Conservation (phyloP, 2,329 filamentous ascomycete species). For the Malbranchea zuffiana region DNA sequence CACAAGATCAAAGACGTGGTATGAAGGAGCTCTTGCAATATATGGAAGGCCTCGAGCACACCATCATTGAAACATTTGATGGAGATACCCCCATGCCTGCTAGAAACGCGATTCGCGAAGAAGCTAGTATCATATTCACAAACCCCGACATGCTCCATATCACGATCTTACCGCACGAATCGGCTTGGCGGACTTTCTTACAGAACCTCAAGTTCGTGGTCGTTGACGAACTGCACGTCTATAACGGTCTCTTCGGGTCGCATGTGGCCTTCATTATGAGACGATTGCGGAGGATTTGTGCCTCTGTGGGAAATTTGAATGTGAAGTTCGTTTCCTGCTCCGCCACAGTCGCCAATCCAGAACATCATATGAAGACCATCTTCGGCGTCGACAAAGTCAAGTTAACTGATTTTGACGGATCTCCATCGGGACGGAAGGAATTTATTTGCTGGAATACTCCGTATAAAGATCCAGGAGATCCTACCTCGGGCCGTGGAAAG, state of each 20-base stretch:
- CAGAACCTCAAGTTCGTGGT: conserved; percentile 85
- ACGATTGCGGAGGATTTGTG: conserved; percentile 73
- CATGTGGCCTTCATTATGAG: conserved; percentile 95
- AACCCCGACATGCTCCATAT: conserved; percentile 98
- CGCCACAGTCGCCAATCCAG: conserved; percentile 86
- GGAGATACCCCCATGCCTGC: conserved; percentile 80
- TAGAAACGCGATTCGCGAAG: conserved; percentile 69
- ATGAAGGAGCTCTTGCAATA: conserved; percentile 73
- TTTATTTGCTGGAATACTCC: conserved; percentile 98
- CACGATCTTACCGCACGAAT: conserved; percentile 84
- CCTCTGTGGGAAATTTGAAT: conserved; percentile 72
- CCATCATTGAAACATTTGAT: conserved; percentile 85
- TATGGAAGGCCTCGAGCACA: conserved; percentile 63
- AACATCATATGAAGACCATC: conserved; percentile 85
- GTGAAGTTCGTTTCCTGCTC: conserved; percentile 93
- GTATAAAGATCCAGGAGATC: conserved; percentile 78
- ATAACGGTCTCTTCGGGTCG: conserved; percentile 87
- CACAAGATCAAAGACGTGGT: conserved; percentile 85
- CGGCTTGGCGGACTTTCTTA: conserved; percentile 78
- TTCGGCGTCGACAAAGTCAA: conserved; percentile 76
- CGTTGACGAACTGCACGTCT: conserved; percentile 85
- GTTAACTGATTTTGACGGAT: conserved; percentile 82
- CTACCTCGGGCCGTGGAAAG: conserved; percentile 73
- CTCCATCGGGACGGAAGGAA: conserved; percentile 83
- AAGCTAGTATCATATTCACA: conserved; percentile 88